Evolutionary conservation across 371 early-diverging fungal species (phyloP), one percentile per base, ranked within the genome.

Genomic region (Actinomortierella ambigua): DNA sequence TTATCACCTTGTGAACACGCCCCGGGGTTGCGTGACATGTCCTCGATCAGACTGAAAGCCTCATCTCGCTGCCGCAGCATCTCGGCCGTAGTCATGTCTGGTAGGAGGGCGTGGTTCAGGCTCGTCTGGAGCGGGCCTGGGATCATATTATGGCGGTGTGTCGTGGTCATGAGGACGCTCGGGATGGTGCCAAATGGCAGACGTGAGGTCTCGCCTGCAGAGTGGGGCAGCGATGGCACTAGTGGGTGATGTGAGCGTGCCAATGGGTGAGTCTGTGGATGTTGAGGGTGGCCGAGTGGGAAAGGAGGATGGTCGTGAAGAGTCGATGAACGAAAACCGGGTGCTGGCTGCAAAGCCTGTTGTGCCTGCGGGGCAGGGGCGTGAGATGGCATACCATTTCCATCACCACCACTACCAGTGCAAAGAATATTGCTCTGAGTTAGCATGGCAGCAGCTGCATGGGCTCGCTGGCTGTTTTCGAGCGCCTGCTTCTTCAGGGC

Each of bases 1-100:
- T 86, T 89, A 59, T 84, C 82, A 17, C 55, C 69, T 7, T 47
- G 22, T 34, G 52, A 58, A 9, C 43, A 34, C 4, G 56, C 23
- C 14, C 56, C 66, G 1, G 52, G 47, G 1, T 61, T 49, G 14
- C 29, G 22, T 34, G 70, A 53, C 61, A 69, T 59, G 43, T 69
- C 65, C 9, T 69, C 70, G 20, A 69, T 61, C 22, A 69, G 56
- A 20, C 53, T 61, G 40, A 57, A 69, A 14, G 64, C 64, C 44
- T 69, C 65, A 7, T 69, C 70, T n/a, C 61, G 65, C 18, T 69
- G 70, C 2, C 61, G 62, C 50, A 65, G 49, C 61, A 65, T 39
- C 20, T 65, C 70, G 4, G 50, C 34, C n/a, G 48, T 27, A 3
- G 28, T 15, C 39, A 48, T 11, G 1, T 11, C 11, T 2, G 56